phyloP scores from a whole-genome alignment of 306 rosid genomes.

The Lithocarpus polystachyus region DNA sequence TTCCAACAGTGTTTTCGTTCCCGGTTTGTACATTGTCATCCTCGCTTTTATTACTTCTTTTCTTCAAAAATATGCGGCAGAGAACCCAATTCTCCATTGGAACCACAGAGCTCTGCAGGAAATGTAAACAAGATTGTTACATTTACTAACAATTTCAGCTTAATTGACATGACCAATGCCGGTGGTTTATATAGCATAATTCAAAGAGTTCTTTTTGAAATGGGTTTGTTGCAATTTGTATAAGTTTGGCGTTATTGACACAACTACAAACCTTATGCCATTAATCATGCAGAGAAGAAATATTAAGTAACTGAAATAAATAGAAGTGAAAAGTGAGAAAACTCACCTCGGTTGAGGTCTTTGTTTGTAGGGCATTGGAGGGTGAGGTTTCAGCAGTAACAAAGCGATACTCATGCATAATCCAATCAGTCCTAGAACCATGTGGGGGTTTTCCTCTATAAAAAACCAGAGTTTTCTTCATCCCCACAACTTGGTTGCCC shows the following conservation, averaged over 20 bases:
- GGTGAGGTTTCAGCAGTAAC: slow-evolving; percentile 16
- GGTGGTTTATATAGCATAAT: neutral
- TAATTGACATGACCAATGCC: neutral
- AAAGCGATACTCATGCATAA: slow-evolving; percentile 97
- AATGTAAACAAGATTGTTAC: neutral
- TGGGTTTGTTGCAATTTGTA: neutral
- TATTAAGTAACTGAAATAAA: neutral
- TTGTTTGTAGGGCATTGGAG: slow-evolving; percentile 14
- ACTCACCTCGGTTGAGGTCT: slow-evolving; percentile 35
- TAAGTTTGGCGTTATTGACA: neutral
- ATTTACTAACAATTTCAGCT: neutral
- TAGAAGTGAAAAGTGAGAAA: neutral
- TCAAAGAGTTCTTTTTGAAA: neutral
- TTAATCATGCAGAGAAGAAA: neutral
- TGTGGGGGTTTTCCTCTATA: slow-evolving; percentile 87
- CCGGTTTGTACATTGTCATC: slow-evolving; percentile 23
- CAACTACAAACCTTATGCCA: no score
- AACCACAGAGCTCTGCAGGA: slow-evolving; percentile 33
- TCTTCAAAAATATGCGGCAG: slow-evolving; percentile 90
- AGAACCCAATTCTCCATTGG: slow-evolving; percentile 76
- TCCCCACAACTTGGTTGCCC: slow-evolving; percentile 59
- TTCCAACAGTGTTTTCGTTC: neutral
- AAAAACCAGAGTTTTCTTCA: slow-evolving; percentile 94
- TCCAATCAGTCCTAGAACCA: slow-evolving; percentile 92
- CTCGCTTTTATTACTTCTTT: slow-evolving; percentile 48